Percentiles rank a stretch among this genome's conserved stretches.
Evolutionary conservation across 805 yeast genomes (phyloP).

Genomic region (Komagataella ulmi): DNA sequence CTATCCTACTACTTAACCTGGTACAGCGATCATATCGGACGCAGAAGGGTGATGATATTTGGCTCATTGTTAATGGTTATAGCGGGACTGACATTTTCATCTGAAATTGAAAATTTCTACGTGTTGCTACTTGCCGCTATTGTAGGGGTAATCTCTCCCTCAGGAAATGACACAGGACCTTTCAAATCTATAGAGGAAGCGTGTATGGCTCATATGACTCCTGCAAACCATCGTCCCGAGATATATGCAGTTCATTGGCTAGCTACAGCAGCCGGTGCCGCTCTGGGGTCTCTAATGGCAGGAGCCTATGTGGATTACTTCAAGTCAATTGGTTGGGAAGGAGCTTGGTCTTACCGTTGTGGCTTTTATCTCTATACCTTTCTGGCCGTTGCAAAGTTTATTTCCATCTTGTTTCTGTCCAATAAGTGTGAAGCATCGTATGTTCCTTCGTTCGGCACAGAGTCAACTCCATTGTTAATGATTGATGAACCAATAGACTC

Average conservation of each 20-base stretch:
- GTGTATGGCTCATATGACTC: slow-evolving; percentile 66
- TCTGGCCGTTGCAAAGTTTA: slow-evolving; percentile 38
- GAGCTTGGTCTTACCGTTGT: slow-evolving; percentile 30
- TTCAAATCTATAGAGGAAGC: slow-evolving; percentile 81
- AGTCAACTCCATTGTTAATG: slow-evolving; percentile 8
- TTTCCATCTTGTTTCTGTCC: slow-evolving; percentile 35
- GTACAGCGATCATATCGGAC: slow-evolving; percentile 62
- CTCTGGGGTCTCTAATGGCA: slow-evolving; percentile 55
- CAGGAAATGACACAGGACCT: slow-evolving; percentile 88
- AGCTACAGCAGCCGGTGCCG: slow-evolving; percentile 58
- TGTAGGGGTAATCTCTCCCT: slow-evolving; percentile 77
- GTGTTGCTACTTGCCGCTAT: slow-evolving; percentile 59
- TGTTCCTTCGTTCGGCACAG: slow-evolving; percentile 12
- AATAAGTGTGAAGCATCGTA: slow-evolving; percentile 33
- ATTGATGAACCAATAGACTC: slow-evolving; percentile 11
- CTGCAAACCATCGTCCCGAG: slow-evolving; percentile 49
- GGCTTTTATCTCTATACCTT: slow-evolving; percentile 44
- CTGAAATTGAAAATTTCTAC: slow-evolving; percentile 32
- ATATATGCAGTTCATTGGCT: slow-evolving; percentile 66
- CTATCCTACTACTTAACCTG: slow-evolving; percentile 63
- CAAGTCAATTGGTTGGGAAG: slow-evolving; percentile 19
- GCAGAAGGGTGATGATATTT: slow-evolving; percentile 44
- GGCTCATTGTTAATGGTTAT: slow-evolving; percentile 59
- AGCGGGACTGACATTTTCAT: slow-evolving; percentile 56
- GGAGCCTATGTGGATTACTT: slow-evolving; percentile 23